Evolutionary conservation across 305 asterid species (phyloP), one percentile per base, ranked within the genome.

Genomic region (Solanum hybrid): DNA sequence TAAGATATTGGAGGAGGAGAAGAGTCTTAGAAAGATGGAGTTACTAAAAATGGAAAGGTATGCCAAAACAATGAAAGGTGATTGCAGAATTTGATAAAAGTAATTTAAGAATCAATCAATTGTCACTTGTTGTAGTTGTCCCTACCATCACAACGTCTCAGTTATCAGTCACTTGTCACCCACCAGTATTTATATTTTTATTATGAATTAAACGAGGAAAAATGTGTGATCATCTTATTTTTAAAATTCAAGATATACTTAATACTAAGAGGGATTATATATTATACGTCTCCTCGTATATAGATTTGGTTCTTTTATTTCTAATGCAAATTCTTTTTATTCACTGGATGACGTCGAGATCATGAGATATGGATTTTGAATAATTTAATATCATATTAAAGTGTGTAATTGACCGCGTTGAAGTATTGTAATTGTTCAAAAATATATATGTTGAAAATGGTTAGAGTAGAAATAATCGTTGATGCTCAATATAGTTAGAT

Each of bases 21-120:
- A 91, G 90, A 86, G 89, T 36, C 22, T 24, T 74, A 18, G 86
- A n/a, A 31, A 91, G 92, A 64, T 10, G 18, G 2, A 88, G 9
- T 88, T 14, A 6, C 94, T 92, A 37, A 57, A 93, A 90, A 92
- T 88, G 88, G 95, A 92, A 93, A 93, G 88, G 6, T 1, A 90
- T 94, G 40, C 95, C 93, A 89, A 92, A 93, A 89, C 75, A 57
- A 90, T 92, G 96, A 90, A 92, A 93, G 90, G 80, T 92, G 91
- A 88, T 26, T 89, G 91, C 95, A 93, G 95, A 33, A 51, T 89
- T 87, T 91, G 91, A 92, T 91, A 93, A 94, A 94, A 76, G 94
- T 91, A 87, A 86, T 89, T 93, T 94, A 92, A 93, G 93, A 93
- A 93, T 91, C 88, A 69, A 91, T 93, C 95, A 84, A 84, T 34